Evolutionary conservation across 2,329 filamentous ascomycete species (phyloP).

Genomic region (Cordyceps fumosorosea): DNA sequence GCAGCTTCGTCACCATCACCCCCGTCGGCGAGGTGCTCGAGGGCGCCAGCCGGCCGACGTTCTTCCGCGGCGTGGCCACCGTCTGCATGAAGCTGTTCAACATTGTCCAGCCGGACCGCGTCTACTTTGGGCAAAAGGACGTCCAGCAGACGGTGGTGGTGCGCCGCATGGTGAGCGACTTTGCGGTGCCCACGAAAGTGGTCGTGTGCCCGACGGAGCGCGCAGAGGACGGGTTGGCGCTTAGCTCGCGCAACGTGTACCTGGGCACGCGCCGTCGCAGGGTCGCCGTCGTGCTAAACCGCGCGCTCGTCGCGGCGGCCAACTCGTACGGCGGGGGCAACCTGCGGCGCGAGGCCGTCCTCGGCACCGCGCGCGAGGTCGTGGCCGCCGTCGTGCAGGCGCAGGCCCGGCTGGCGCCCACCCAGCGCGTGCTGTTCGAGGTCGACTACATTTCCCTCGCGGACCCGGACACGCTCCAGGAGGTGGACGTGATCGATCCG

Average conservation of each 20-base stretch:
- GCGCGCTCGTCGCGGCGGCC: slow-evolving; percentile 65
- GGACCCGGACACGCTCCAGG: slow-evolving; percentile 75
- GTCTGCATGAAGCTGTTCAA: slow-evolving; percentile 76
- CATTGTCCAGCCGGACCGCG: slow-evolving; percentile 53
- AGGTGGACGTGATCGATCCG: slow-evolving; percentile 65
- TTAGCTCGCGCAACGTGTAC: slow-evolving; percentile 93
- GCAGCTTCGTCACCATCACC: slow-evolving; percentile 87
- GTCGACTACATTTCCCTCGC: slow-evolving; percentile 90
- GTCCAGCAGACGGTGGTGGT: slow-evolving; percentile 93
- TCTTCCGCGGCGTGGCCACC: slow-evolving; percentile 93
- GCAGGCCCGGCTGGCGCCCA: slow-evolving; percentile 54
- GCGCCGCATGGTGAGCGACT: slow-evolving; percentile 78
- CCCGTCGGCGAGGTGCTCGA: slow-evolving; percentile 77
- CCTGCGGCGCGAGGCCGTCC: slow-evolving; percentile 56
- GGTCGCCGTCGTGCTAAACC: slow-evolving; percentile 65
- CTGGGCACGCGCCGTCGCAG: slow-evolving; percentile 67
- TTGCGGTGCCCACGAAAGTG: slow-evolving; percentile 71
- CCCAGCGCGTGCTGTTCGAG: slow-evolving; percentile 64
- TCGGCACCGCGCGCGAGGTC: slow-evolving; percentile 62
- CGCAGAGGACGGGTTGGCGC: slow-evolving; percentile 69
- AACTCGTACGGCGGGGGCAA: slow-evolving; percentile 50
- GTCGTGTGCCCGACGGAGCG: slow-evolving; percentile 68
- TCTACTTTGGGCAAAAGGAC: slow-evolving; percentile 96
- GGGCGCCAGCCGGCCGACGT: slow-evolving; percentile 79
- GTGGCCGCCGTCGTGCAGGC: slow-evolving; percentile 46